These are phyloP conservation scores for Pogostemon cablin DNA, from an alignment of 257 asterid species.

Conservation along the genomic window DNA sequence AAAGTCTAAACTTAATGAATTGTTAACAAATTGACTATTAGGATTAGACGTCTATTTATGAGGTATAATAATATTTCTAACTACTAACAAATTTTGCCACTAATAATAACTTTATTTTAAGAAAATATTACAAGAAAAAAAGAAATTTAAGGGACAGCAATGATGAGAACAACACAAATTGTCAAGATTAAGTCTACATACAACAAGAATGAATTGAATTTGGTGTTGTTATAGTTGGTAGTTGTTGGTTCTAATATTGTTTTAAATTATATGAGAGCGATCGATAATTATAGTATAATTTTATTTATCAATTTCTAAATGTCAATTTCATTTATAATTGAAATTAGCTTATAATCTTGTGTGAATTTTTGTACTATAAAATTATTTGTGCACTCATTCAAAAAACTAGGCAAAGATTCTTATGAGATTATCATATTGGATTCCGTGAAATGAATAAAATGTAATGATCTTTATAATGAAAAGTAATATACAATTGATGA, in stretches of 20 bases:
- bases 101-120: not conserved
- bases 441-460: too few species aligned
- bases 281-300: not conserved
- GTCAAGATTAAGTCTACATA: slow-evolving; percentile 15
- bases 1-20: not conserved
- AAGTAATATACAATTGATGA: too few species aligned
- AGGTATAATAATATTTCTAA: not conserved
- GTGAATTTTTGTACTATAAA: too few species aligned
- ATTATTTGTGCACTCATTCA: too few species aligned
- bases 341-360: too few species aligned
- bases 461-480: too few species aligned
- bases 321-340: slow-evolving; percentile 11
- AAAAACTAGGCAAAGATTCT: too few species aligned
- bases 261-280: not conserved
- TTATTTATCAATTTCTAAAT: slow-evolving; percentile 19
- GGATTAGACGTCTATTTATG: not conserved
- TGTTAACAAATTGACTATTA: not conserved
- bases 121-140: not conserved
- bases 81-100: slow-evolving; percentile 15
- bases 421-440: too few species aligned
- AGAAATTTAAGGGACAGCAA: not conserved
- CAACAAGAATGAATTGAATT: slow-evolving; percentile 23
- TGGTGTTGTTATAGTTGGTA: slow-evolving; percentile 38
- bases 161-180: not conserved
- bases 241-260: slow-evolving; percentile 29